Evolutionary conservation across 164 flowering plant species (phyloP).

Genomic region (Malania oleifera): DNA sequence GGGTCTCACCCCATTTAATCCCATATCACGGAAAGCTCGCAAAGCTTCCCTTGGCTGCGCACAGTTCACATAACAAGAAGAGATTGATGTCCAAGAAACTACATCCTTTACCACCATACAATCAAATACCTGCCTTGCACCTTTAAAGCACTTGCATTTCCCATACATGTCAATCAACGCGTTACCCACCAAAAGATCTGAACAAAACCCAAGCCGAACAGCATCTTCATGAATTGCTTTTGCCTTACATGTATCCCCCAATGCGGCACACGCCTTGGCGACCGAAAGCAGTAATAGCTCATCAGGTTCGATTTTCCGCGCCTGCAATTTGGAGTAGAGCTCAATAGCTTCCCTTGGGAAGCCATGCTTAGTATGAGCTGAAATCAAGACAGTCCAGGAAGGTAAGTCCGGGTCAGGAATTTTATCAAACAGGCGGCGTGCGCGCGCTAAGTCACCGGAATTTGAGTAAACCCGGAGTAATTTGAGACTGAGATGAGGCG

Average conservation of each 20-base stretch:
- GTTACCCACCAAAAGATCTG: slow-evolving; percentile 42
- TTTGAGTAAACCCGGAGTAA: slow-evolving; percentile 19
- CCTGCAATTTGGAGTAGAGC: slow-evolving; percentile 23
- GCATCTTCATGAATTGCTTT: slow-evolving; percentile 45
- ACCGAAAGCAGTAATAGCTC: slow-evolving; percentile 34
- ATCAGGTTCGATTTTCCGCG: slow-evolving; percentile 28
- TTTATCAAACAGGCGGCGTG: slow-evolving; percentile 47
- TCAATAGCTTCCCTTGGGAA: slow-evolving; percentile 34
- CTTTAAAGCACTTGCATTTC: slow-evolving; percentile 37
- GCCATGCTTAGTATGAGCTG: slow-evolving; percentile 39
- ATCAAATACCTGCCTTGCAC: slow-evolving; percentile 36
- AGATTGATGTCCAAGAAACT: slow-evolving; percentile 56
- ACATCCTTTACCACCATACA: slow-evolving; percentile 39
- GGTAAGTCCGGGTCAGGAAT: slow-evolving; percentile 43
- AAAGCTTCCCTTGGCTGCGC: slow-evolving; percentile 37
- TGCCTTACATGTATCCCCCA: slow-evolving; percentile 30
- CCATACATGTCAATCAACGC: slow-evolving; percentile 54
- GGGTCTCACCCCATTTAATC: slow-evolving; percentile 36
- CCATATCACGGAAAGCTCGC: slow-evolving; percentile 42
- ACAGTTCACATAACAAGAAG: slow-evolving; percentile 37
- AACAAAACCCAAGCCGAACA: slow-evolving; percentile 22
- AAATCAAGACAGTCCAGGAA: slow-evolving; percentile 39
- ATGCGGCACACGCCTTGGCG: slow-evolving; percentile 45
- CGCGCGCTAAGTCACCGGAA: slow-evolving; percentile 37
- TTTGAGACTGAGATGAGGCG: slow-evolving; percentile 23